Conservation (phyloP, 257 asterid genomes). For the Solanum chmielewskii region DNA sequence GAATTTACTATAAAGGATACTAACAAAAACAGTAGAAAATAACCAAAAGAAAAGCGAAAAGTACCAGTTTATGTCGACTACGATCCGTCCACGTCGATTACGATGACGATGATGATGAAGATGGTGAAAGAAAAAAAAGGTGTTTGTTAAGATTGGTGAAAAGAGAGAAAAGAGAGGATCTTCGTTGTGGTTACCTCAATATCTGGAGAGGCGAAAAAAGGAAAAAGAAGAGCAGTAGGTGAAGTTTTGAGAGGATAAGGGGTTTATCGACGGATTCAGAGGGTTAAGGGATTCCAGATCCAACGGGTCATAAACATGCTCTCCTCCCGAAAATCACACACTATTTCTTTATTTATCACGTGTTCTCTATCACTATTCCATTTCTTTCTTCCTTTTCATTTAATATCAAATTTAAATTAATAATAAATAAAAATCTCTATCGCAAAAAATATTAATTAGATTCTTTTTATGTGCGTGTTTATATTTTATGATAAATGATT, state of each 20-base stretch:
- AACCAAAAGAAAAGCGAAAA: not conserved
- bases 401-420: too few relatives aligned
- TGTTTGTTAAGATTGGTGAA: not conserved
- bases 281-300: slow-evolving; percentile 16
- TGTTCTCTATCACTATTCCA: not conserved
- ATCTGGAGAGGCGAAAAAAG: not conserved
- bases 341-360: not conserved
- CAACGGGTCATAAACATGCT: slow-evolving; percentile 10
- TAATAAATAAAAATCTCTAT: too few relatives aligned
- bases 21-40: not conserved
- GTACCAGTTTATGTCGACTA: not conserved
- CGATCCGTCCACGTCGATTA: not conserved
- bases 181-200: not conserved
- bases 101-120: not conserved
- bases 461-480: not conserved
- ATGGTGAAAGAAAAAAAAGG: not conserved
- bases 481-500: too few relatives aligned
- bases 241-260: slow-evolving; percentile 37
- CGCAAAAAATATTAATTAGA: not conserved
- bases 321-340: not conserved
- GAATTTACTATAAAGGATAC: too few relatives aligned
- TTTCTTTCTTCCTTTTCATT: not conserved
- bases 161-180: slow-evolving; percentile 15
- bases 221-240: slow-evolving; percentile 2
- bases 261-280: slow-evolving; percentile 20